Evolutionary conservation across 176 grass and related monocot species (phyloP).

Genomic region (Tuctoria greenei): DNA sequence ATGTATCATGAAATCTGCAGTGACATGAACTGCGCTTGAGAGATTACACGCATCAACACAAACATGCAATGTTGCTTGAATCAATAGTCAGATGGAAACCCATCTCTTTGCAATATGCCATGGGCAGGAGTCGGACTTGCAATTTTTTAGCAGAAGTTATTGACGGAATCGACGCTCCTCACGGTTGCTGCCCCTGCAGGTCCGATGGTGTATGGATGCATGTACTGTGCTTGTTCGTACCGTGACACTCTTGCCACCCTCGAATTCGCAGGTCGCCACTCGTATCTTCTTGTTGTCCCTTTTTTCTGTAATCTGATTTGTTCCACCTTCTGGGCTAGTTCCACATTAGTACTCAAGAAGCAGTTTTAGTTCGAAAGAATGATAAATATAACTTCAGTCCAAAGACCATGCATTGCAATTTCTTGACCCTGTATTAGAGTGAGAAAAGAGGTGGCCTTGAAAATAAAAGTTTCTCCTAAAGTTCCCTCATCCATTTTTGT

Average conservation of each 20-base stretch:
- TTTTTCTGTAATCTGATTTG: neutral
- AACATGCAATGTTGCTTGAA: neutral
- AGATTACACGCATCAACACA: neutral
- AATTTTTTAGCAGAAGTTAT: neutral
- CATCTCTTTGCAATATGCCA: neutral
- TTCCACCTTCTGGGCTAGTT: neutral
- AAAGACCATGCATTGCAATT: neutral
- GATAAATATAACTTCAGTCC: neutral
- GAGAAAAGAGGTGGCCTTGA: conserved; percentile 7
- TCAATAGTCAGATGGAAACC: neutral
- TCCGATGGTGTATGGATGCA: conserved; percentile 95
- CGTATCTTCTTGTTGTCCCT: neutral
- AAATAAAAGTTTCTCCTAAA: neutral
- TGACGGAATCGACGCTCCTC: neutral
- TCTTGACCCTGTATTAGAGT: neutral
- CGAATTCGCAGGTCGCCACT: conserved; percentile 68
- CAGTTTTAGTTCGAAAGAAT: neutral
- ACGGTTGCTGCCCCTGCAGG: conserved; percentile 36
- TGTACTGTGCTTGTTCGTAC: conserved; percentile 82
- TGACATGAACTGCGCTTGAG: neutral
- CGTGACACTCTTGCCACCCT: conserved; percentile 70
- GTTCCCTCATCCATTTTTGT: neutral
- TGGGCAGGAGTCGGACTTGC: neutral
- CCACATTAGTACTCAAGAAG: neutral
- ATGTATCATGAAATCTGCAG: neutral